Percentiles rank a stretch among this genome's conserved stretches.
Evolutionary conservation across 495 filamentous ascomycete species (phyloP).

Genomic region (Rhizodiscina lignyota): DNA sequence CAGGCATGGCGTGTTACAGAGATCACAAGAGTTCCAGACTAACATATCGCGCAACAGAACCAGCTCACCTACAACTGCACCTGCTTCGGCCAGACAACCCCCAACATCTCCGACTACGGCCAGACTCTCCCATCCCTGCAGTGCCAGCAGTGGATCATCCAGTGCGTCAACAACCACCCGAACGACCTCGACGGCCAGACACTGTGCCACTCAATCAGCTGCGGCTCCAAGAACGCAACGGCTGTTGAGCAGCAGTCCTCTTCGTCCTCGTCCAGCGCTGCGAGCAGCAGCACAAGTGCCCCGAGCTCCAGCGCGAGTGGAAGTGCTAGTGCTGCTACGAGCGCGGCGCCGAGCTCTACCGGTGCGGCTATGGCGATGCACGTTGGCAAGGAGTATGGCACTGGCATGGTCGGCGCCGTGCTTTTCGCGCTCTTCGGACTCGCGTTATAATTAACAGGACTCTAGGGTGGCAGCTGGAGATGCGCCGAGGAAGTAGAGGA

Average conservation of each 20-base stretch:
- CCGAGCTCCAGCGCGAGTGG: constrained; percentile 5
- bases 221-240: constrained; percentile 32
- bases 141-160: constrained; percentile 30
- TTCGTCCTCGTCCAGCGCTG: constrained; percentile 12
- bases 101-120: constrained; percentile 34
- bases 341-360: constrained; percentile 18
- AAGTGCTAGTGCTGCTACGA: constrained; percentile 8
- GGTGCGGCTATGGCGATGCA: constrained; percentile 23
- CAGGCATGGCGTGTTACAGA: background rate
- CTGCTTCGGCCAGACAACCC: constrained; percentile 33
- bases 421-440: constrained; percentile 32
- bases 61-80: constrained; percentile 35
- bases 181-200: constrained; percentile 28
- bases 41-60: constrained; percentile 20
- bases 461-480: background rate
- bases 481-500: background rate
- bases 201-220: constrained; percentile 25
- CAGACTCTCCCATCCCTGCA: constrained; percentile 40
- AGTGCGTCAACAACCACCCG: constrained; percentile 33
- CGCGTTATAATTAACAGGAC: constrained; percentile 26
- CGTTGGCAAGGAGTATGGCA: constrained; percentile 31
- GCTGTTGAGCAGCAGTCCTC: constrained; percentile 4
- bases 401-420: constrained; percentile 30
- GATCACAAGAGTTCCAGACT: background rate
- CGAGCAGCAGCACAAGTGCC: constrained; percentile 9